phyloP scores from a whole-genome alignment of 83 land plant genomes.

The Thuja plicata region DNA sequence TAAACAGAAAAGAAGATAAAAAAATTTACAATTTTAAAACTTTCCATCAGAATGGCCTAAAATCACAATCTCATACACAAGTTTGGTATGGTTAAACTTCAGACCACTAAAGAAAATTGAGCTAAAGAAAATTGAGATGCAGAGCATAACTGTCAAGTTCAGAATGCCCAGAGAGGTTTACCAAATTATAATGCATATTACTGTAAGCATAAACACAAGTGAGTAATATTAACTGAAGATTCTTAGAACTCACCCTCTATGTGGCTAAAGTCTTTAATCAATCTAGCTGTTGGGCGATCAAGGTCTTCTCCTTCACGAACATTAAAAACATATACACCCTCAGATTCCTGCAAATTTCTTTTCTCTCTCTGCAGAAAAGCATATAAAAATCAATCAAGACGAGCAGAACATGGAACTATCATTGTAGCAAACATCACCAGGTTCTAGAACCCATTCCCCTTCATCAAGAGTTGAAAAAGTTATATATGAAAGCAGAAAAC shows the following conservation, averaged over 20 bases:
- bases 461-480: neutral
- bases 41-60: neutral
- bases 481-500: neutral
- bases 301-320: constrained; percentile 71
- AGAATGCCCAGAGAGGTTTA: neutral
- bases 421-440: neutral
- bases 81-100: neutral
- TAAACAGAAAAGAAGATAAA: neutral
- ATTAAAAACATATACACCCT: constrained; percentile 81
- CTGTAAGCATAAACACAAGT: neutral
- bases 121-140: neutral
- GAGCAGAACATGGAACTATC: neutral
- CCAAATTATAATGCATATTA: neutral
- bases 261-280: constrained; percentile 69
- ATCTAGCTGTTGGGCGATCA: constrained; percentile 77
- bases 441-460: neutral
- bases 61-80: neutral
- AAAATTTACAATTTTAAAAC: too few relatives aligned
- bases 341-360: constrained; percentile 80
- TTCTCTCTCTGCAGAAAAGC: constrained; percentile 66
- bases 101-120: neutral
- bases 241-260: constrained; percentile 48
- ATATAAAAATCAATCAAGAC: neutral
- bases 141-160: neutral
- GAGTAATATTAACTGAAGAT: neutral